Evolutionary conservation across 1,139 yeast species (phyloP), one percentile per base, ranked within the genome.

Genomic region (Nakaseomyces glabratus): DNA sequence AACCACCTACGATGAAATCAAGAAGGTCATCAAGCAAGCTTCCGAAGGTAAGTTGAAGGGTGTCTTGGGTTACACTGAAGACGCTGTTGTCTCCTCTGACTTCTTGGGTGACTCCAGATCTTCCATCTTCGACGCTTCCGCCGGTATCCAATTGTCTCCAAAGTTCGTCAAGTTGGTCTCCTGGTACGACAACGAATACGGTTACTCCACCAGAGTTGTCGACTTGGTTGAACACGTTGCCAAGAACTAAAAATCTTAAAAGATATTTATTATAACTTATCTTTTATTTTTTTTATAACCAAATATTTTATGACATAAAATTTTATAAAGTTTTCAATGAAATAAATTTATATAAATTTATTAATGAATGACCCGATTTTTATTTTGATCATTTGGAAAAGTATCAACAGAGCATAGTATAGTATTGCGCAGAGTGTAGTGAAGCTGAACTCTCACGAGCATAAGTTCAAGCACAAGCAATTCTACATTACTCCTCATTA

Each of bases 111-210:
- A 82, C 58, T 45, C 69, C 47, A 73, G 74, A 73, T 80, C 90
- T 38, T 80, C 88, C 42, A 76, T 81, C 72, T 81, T 78, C 59
- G 93, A 81, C 65, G 79, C 82, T 49, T 69, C 75, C 66, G 93
- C 36, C 18, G 90, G 93, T 73, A 78, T 81, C 69, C 73, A 76
- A 63, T 71, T 81, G 66, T 77, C 86, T 55, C 85, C 88, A 63
- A 77, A 80, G 53, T 81, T 81, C 66, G 88, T 80, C 63, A 81
- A 81, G 71, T 71, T 81, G 66, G 70, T 81, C 62, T 71, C 90
- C 47, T 81, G 93, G 93, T 81, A 81, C 74, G 93, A 81, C 66
- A 81, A 81, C 69, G 93, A 81, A 68, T 81, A 65, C 69, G 90
- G 90, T 68, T 81, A 81, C 79, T 78, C 88, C 55, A 78, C 86